Evolutionary conservation across 2,329 filamentous ascomycete species (phyloP).

Genomic region (Pseudocercospora fijiensis): DNA sequence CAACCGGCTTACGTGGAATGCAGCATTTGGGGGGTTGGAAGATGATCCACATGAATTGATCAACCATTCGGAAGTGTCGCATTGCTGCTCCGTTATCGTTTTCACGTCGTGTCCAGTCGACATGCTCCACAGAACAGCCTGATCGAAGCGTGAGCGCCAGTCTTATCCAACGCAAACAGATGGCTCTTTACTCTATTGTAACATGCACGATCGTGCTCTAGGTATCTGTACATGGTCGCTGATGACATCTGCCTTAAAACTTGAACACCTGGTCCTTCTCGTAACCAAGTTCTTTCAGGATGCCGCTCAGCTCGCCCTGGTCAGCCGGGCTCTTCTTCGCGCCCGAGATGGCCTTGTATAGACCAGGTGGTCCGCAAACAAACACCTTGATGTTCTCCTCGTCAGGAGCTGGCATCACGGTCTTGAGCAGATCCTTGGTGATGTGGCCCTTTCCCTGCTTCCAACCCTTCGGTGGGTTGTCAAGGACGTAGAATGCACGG

Average conservation of each 20-base stretch:
- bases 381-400: conserved; percentile 92
- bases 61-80: not conserved
- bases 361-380: conserved; percentile 84
- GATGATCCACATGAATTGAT: not conserved
- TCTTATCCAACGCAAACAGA: not conserved
- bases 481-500: conserved; percentile 89
- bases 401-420: conserved; percentile 89
- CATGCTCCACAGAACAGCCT: not conserved
- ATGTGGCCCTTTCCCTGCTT: conserved; percentile 74
- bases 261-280: conserved; percentile 92
- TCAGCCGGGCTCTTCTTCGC: conserved; percentile 87
- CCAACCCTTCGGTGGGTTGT: conserved; percentile 80
- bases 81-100: not conserved
- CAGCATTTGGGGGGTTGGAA: not conserved
- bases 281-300: conserved; percentile 82
- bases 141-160: not conserved
- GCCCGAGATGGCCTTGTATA: conserved; percentile 93
- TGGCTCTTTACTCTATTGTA: not conserved
- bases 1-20: not conserved
- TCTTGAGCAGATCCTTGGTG: conserved; percentile 90
- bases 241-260: conserved; percentile 59
- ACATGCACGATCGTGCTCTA: conserved; percentile 12
- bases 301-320: conserved; percentile 83
- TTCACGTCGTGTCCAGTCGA: not conserved
- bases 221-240: not conserved